Conservation (phyloP, 2,329 filamentous ascomycete species). For the Intubia oerlemansii region DNA sequence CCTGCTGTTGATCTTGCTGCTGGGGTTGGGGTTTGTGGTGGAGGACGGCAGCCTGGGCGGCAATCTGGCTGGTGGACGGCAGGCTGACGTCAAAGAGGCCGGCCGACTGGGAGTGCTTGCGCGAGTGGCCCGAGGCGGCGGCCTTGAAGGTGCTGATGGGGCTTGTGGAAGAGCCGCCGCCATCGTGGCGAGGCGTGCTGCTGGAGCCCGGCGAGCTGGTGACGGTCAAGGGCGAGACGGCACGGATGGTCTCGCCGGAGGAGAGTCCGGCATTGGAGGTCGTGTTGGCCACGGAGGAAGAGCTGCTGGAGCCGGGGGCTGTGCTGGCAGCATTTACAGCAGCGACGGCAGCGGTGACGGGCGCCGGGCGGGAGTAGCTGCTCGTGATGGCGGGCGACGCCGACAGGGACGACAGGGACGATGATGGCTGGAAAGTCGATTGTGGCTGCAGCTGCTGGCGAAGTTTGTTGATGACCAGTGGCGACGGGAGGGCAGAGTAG, state of each 20-base stretch:
- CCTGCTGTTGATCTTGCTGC: conserved; percentile 26
- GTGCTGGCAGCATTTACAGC: too few species aligned
- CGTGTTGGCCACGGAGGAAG: too few species aligned
- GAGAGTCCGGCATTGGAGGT: too few species aligned
- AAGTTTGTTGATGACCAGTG: conserved; percentile 24
- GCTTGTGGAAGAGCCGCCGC: conserved; percentile 9
- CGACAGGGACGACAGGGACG: too few species aligned
- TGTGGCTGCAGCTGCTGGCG: conserved; percentile 14
- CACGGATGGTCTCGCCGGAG: conserved; percentile 11
- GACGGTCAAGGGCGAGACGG: conserved; percentile 21
- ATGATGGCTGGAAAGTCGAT: conserved; percentile 18
- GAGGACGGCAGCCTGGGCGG: conserved; percentile 58
- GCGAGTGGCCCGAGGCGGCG: conserved; percentile 19
- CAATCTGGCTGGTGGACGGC: conserved; percentile 56
- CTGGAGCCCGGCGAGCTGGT: conserved; percentile 15
- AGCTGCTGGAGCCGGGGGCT: too few species aligned
- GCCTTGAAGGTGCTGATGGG: conserved; percentile 10
- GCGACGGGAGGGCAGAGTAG: conserved; percentile 6
- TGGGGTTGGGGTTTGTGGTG: conserved; percentile 27
- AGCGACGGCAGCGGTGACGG: conserved; percentile 12
- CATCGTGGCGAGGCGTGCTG: conserved; percentile 6
- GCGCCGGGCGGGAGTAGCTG: conserved; percentile 36
- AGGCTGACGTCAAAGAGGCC: conserved; percentile 58
- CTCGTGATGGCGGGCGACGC: too few species aligned
- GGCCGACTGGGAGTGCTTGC: conserved; percentile 52